A percentile compares a stretch with the other conserved stretches of the same genome.
These are phyloP conservation scores for Sugiyamaella lignohabitans DNA, from an alignment of 805 yeast species.

Conservation along the genomic window DNA sequence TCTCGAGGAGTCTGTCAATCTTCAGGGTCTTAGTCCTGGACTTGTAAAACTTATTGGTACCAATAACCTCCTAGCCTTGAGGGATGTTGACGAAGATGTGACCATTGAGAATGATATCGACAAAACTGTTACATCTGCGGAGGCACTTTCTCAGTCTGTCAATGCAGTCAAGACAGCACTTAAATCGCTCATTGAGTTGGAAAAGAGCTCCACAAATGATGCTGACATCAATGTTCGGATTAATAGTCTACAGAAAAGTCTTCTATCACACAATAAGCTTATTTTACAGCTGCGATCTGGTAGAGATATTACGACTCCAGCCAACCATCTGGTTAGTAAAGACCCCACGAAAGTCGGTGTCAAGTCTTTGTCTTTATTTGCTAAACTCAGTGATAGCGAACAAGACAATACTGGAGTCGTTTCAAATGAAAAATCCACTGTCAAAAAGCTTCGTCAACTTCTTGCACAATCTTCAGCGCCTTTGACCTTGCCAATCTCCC, in stretches of 20 bases:
- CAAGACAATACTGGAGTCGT: background rate
- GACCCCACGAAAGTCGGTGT: background rate
- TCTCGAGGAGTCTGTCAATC: constrained; percentile 34
- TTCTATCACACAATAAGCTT: constrained; percentile 37
- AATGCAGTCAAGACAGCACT: constrained; percentile 17
- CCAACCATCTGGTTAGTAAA: constrained; percentile 14
- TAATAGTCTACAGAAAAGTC: constrained; percentile 1
- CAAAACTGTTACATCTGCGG: background rate
- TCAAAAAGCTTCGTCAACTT: background rate
- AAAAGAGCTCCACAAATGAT: constrained; percentile 25
- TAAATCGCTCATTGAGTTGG: background rate
- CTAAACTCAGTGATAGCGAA: background rate
- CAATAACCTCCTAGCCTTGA: constrained; percentile 15
- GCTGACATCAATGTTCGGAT: background rate
- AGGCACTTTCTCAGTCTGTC: background rate
- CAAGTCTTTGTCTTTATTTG: background rate
- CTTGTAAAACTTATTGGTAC: constrained; percentile 12
- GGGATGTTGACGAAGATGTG: background rate
- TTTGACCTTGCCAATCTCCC: background rate
- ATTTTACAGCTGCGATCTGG: constrained; percentile 36
- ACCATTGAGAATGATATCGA: background rate
- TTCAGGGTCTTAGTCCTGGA: constrained; percentile 10
- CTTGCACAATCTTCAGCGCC: background rate
- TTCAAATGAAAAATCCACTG: background rate
- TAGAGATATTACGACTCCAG: constrained; percentile 18